Base-by-base conservation (phyloP, 2,329 filamentous ascomycete genomes). In the Rutstroemia sp. region DNA sequence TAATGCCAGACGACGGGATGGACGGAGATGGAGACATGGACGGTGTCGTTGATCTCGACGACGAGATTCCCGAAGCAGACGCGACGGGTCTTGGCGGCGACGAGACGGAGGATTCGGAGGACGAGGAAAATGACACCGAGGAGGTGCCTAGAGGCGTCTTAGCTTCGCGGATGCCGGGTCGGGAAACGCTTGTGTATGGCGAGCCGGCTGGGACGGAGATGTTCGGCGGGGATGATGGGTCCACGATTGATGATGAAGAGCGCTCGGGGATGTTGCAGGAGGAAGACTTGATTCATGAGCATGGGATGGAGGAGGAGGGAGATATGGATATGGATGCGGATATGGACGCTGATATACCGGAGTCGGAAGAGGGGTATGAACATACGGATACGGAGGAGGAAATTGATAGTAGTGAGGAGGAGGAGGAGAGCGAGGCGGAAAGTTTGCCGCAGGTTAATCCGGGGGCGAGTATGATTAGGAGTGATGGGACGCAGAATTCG, bases 361-460 rank as follows among this genome's bases (percentile, higher is more conserved):
- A 82, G 30, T 81, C 77, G 23, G 53, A 51, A 10, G 76, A 73
- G 25, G 80, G 81, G 63, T 90, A 89, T 73, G 87, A 91, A 73
- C 87, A 90, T 68, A 90, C 87, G 8, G 87, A 90, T 71, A 87
- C 86, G 2, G 87, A 89, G 62, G 85, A 77, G 8, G 83, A 84
- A 51, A 63, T 83, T 51, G 78, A 72, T 58, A 81, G 76, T 65
- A 79, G 76, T 59, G 73, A 54, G 40, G 50, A 54, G 25, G 25
- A 27, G 36, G 25, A 27, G 36, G 70, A 71, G 34, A 69, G 69
- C 30, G 65, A 67, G 17, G 71, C 73, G 23, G 73, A 73, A 5
- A 70, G 74, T 14, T 48, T 65, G 4, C 58, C 63, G 14, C 57
- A 42, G 27, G 58, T 48, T 39, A 60, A 58, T 25, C 58, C 53